Evolutionary conservation across 176 grass and related monocot species (phyloP).

Genomic region (Coix lacrymajobi): DNA sequence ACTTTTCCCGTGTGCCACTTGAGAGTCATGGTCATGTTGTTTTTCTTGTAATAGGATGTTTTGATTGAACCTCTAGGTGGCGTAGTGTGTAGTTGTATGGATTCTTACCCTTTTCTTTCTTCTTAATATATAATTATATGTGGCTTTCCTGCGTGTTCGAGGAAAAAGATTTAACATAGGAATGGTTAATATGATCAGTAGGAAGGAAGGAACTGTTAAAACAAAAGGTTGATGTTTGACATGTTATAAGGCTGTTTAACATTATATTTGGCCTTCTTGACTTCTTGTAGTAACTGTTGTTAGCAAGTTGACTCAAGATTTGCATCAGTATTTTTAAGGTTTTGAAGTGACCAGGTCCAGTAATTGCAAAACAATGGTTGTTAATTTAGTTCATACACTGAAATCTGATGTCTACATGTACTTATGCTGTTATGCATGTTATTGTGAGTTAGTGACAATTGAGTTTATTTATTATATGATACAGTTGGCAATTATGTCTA

Average conservation of each 20-base stretch:
- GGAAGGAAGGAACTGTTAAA: neutral
- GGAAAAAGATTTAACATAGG: neutral
- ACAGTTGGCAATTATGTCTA: slow-evolving; percentile 79
- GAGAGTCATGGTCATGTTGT: neutral
- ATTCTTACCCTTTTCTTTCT: neutral
- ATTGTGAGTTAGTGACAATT: slow-evolving; percentile 16
- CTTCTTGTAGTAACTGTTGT: neutral
- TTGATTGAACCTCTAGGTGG: neutral
- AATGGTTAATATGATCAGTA: neutral
- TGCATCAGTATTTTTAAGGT: neutral
- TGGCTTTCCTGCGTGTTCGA: neutral
- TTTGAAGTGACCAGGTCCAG: neutral
- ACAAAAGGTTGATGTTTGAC: neutral
- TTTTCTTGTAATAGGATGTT: neutral
- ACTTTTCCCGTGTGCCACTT: neutral
- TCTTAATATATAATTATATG: neutral
- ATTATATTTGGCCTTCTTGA: neutral
- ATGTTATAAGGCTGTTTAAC: neutral
- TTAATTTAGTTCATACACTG: neutral
- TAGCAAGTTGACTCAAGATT: neutral
- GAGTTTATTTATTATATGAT: slow-evolving; percentile 26
- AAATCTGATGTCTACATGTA: neutral
- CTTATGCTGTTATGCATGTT: neutral
- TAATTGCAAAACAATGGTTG: neutral
- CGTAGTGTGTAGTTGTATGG: neutral